Evolutionary conservation across 306 rosid genomes (phyloP).

Genomic region (Albizia julibrissin): DNA sequence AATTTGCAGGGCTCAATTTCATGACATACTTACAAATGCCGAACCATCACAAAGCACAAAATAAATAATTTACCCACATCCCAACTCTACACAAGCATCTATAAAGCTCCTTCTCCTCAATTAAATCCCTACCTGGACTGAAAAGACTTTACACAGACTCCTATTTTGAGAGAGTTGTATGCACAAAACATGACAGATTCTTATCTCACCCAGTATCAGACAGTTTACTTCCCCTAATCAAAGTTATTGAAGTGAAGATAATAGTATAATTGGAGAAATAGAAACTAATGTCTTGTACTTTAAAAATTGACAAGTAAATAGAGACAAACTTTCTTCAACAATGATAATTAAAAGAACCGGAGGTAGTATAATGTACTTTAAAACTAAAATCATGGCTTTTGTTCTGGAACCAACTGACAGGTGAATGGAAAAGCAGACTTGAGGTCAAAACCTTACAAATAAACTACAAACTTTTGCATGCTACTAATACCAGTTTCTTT

Average conservation of each 20-base stretch:
- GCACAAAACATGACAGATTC: background rate
- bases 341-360: background rate
- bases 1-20: background rate
- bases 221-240: background rate
- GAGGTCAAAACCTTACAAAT: background rate
- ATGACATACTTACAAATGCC: background rate
- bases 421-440: background rate
- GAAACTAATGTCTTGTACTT: background rate
- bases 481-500: background rate
- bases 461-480: background rate
- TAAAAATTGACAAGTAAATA: background rate
- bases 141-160: too few species aligned
- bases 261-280: background rate
- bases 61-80: slow-evolving; percentile 7
- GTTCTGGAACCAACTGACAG: background rate
- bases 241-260: background rate
- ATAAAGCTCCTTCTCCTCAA: background rate
- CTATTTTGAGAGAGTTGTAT: background rate
- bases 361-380: background rate
- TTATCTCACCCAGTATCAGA: background rate
- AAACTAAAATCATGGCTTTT: background rate
- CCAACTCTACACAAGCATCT: background rate
- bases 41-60: background rate
- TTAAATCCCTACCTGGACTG: background rate
- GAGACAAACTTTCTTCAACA: background rate